These are phyloP conservation scores for Ajuga chamaepitys DNA, from an alignment of 257 asterid genomes.

Conservation along the genomic window DNA sequence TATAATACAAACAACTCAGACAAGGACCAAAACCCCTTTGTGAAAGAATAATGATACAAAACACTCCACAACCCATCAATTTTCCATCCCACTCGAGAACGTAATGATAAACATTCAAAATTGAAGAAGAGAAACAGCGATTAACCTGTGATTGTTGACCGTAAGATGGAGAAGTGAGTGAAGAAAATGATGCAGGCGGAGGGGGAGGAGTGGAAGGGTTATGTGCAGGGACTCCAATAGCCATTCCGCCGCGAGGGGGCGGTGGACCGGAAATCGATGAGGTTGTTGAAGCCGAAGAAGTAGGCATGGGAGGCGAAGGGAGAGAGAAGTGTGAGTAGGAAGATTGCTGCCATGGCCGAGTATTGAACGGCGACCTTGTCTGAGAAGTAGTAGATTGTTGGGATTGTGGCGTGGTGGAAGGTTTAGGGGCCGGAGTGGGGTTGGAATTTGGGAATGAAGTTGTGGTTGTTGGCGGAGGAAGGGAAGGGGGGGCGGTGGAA, in stretches of 20 bases:
- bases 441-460: conserved; percentile 26
- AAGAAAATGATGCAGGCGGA: conserved; percentile 53
- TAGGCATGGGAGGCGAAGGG: conserved; percentile 55
- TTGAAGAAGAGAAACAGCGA: neutral
- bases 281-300: conserved; percentile 38
- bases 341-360: conserved; percentile 57
- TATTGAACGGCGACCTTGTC: conserved; percentile 38
- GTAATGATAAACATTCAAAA: neutral
- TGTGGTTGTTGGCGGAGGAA: conserved; percentile 23
- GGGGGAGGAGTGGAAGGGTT: conserved; percentile 42
- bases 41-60: neutral
- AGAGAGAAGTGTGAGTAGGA: conserved; percentile 49
- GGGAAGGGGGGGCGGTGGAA: conserved; percentile 19
- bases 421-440: conserved; percentile 23
- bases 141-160: conserved; percentile 64
- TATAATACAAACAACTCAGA: conserved; percentile 15
- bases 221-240: conserved; percentile 80
- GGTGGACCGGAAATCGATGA: conserved; percentile 39
- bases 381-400: conserved; percentile 29
- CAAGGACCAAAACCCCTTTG: neutral
- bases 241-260: conserved; percentile 60
- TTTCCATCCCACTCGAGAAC: neutral
- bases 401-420: conserved; percentile 23
- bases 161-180: conserved; percentile 49
- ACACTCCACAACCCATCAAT: neutral